Conservation (phyloP, 2,329 filamentous ascomycete genomes). For the Cercospora brassicicola region DNA sequence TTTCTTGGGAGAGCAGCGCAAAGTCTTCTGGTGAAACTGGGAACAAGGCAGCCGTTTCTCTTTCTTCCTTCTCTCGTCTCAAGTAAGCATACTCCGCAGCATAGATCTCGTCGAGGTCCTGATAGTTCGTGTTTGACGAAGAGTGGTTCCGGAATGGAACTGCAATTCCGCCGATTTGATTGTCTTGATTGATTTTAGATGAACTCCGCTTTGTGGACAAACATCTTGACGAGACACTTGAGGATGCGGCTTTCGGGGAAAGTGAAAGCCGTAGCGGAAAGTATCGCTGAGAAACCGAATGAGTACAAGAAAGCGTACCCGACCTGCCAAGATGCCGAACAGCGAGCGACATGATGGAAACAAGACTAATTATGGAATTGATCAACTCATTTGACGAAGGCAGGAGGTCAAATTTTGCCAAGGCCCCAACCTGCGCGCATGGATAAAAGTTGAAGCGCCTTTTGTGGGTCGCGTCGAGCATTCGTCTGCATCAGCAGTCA, state of each 20-base stretch:
- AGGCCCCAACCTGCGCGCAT: background rate
- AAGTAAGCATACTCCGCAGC: background rate
- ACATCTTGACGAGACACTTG: background rate
- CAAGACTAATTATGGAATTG: background rate
- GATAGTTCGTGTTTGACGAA: background rate
- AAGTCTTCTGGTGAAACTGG: background rate
- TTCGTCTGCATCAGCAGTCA: background rate
- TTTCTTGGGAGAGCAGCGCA: background rate
- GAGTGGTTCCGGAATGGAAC: background rate
- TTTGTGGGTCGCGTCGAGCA: background rate
- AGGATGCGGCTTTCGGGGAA: background rate
- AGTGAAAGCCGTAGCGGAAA: background rate
- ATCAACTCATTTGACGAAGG: background rate
- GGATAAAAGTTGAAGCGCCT: background rate
- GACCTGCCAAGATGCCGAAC: background rate
- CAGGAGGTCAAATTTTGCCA: background rate
- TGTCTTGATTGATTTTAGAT: background rate
- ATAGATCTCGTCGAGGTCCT: background rate
- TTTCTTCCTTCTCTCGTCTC: background rate
- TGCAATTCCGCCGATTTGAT: background rate
- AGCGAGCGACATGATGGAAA: background rate
- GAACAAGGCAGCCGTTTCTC: background rate
- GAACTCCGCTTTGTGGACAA: background rate
- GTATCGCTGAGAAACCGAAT: background rate
- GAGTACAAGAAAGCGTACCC: background rate